phyloP scores from a whole-genome alignment of 129 eudicot genomes.

The Helianthus tuberosus region DNA sequence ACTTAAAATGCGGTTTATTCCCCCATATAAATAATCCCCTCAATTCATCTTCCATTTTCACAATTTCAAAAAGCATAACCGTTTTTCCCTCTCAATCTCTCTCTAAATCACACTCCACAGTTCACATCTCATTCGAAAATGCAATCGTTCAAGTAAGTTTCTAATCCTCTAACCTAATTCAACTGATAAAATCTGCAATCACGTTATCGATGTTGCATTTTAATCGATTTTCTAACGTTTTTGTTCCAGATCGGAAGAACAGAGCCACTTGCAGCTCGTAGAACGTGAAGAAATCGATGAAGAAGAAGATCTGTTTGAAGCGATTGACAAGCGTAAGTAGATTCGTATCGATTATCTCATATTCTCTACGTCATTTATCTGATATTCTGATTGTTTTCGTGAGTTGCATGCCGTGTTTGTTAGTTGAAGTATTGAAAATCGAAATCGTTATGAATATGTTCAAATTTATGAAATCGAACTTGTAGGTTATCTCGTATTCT shows the following conservation, averaged over 20 bases:
- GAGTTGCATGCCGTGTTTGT: background rate
- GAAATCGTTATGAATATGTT: too few relatives aligned
- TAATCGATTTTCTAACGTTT: slow-evolving; percentile 12
- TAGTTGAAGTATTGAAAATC: background rate
- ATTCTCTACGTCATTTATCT: background rate
- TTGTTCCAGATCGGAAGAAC: slow-evolving; percentile 73
- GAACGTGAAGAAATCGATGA: slow-evolving; percentile 92
- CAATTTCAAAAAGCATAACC: slow-evolving; percentile 15
- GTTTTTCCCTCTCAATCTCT: slow-evolving; percentile 26
- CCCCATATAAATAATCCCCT: background rate
- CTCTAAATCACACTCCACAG: slow-evolving; percentile 14
- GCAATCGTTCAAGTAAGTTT: slow-evolving; percentile 61
- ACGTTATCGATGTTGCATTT: slow-evolving; percentile 3
- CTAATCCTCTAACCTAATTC: slow-evolving; percentile 6
- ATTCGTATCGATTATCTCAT: background rate
- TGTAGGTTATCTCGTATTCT: too few relatives aligned
- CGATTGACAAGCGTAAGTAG: slow-evolving; percentile 72
- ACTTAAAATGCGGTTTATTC: too few relatives aligned
- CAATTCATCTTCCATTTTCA: background rate
- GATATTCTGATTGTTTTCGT: slow-evolving; percentile 6
- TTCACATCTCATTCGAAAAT: slow-evolving; percentile 36
- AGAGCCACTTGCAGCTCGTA: slow-evolving; percentile 82
- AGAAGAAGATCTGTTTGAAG: slow-evolving; percentile 89
- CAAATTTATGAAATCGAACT: too few relatives aligned
- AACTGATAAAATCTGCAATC: background rate